Base-by-base conservation (phyloP, 169 alveolate genomes). In the Plasmodium gonderi region DNA sequence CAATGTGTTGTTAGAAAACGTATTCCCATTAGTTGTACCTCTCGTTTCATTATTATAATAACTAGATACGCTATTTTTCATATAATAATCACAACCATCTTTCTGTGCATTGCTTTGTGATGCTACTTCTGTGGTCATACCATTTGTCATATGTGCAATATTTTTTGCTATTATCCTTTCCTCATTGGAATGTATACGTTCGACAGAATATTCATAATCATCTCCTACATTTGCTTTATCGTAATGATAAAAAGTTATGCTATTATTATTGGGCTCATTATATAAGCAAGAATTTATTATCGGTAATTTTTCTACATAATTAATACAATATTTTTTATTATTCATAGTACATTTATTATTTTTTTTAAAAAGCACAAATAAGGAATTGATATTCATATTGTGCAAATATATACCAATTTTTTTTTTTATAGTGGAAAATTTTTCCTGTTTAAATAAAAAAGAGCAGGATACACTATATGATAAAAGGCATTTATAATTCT, bases 391-490 rank as follows among this genome's bases (percentile, higher is more conserved):
- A 64, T 75, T 31, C 8, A 87, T 44, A 67, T 87, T 74, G 33
- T 75, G 93, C 3, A 87, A 8, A 87, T 87, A 87, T 14, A 75
- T 75, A 33, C 74, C 49, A 17, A 54, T 20, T 36, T 64, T 87
- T 68, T 87, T 87, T 44, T 87, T 87, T 38, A 60, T 75, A 11
- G 89, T 17, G 36, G 93, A 87, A 17, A 54, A n/a, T 87, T 87
- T 87, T 60, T 87, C 93, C 47, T 87, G 93, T 67, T 87, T 87
- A 75, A 87, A 54, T 14, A 87, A 47, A 78, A 87, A 87, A 17
- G 93, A 87, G 29, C 89, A 87, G 11, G 31, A 36, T 45, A 87
- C 36, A 38, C 68, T 87, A 65, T 87, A 87, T 12, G 93, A 87
- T 54, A 87, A 78, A 36, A 87, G 79, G 68, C 85, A 87, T 31